Evolutionary conservation across 2,329 filamentous ascomycete genomes (phyloP), one percentile per base, ranked within the genome.

Genomic region (Emericellopsis atlantica): DNA sequence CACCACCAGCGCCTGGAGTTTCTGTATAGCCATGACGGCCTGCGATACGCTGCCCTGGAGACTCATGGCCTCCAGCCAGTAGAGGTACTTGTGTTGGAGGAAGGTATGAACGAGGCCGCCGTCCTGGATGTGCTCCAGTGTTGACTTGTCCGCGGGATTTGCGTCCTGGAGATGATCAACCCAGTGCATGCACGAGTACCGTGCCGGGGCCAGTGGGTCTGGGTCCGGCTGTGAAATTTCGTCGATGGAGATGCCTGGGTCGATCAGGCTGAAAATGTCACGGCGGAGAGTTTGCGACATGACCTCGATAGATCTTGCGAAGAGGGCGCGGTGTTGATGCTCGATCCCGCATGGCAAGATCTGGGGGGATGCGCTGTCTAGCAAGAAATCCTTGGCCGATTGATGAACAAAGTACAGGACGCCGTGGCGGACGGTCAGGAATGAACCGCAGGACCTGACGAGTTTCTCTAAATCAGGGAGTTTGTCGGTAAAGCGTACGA

Each of bases 11-110:
- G 23, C 26, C 16, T 32, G 23, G 21, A 39, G 37, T 15, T 32
- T 18, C 8, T n/a, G 12, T 26, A 39, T 4, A 22, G 37, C n/a
- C 15, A 12, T 32, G 6, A 16, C 21, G 10, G 15, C 37, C 9
- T 39, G 7, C n/a, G 37, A 39, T 18, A 39, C 15, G 37, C 24
- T 39, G 14, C 16, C 18, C 7, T n/a, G 12, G 5, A 65, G 52
- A 37, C 60, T 60, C 3, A 68, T 51, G 24, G 60, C 57, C 42
- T 70, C 64, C 3, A 70, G 49, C 65, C 62, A 69, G 41, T 67
- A 54, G 1, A 69, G 53, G 37, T 56, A 54, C 15, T 61, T 55
- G 23, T 48, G 40, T 45, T 52, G 39, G 7, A 66, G 43, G 42
- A 67, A 66, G 4, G 4, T 26, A n/a, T 37, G 21, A 23, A 37